Conservation (phyloP, 129 eudicot genomes). For the carrot (Daucus carota) region DH1_v3.0 NC_030389.2:44934001-44934500, state of each 20-base stretch:
- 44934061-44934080: constrained; percentile 82
- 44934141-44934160: constrained; percentile 70
- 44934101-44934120: constrained; percentile 49
- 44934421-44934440: constrained; percentile 45
- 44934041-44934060: constrained; percentile 89
- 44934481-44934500: constrained; percentile 56
- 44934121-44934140: constrained; percentile 50
- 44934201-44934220: constrained; percentile 86
- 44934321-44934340: constrained; percentile 47
- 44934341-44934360: constrained; percentile 79
- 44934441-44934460: constrained; percentile 67
- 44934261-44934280: constrained; percentile 55
- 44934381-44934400: constrained; percentile 54
- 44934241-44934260: constrained; percentile 57
- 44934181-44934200: constrained; percentile 67
- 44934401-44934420: constrained; percentile 81
- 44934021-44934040: constrained; percentile 62
- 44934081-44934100: constrained; percentile 68
- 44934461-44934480: constrained; percentile 36
- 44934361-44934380: constrained; percentile 56
- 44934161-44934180: constrained; percentile 59
- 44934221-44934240: constrained; percentile 43
- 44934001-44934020: constrained; percentile 65
- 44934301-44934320: constrained; percentile 65
- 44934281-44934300: constrained; percentile 64